Base-by-base conservation (phyloP, 192 early-diverging fungal genomes). In the Gonapodya prolifera region DNA sequence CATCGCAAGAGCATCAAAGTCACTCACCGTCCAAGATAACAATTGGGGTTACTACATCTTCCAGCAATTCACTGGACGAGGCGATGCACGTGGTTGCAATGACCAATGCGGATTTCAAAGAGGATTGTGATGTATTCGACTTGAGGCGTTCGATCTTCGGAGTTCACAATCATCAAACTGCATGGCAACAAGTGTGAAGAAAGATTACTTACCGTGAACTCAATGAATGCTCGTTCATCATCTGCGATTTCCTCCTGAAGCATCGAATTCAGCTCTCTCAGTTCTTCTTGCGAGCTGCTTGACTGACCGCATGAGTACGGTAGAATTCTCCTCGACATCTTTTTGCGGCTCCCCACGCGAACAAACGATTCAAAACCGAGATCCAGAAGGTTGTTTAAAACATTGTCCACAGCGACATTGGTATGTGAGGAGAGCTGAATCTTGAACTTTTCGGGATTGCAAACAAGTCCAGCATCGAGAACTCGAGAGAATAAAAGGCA, bases 81-180 rank as follows among this genome's bases (percentile, higher is more conserved):
- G 96, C 92, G 28, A 90, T 81, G 76, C 95, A 96, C 0, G 96
- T 98, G 0, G 87, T 89, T 2, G 94, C 93, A 77, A 87, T 77
- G 0, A 91, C 83, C 78, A 90, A 87, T 28, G 84, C 80, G 34
- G 80, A 80, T 75, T 79, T 77, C 13, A 90, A 76, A 61, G 45
- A 61, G 8, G 45, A 8, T 61, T 61, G 8, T 23, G 45, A 61
- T 61, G 45, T 61, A 23, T 8, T 61, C 23, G 45, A 61, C 45
- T 23, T 61, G 45, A 61, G 45, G 23, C 45, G 45, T 61, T 61
- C 45, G 23, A 61, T 61, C 45, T 77, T 80, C 70, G 79, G 78
- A 0, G 89, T 78, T 16, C 23, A 23, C 23, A n/a, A n/a, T n/a
- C n/a, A n/a, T n/a, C n/a, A n/a, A n/a, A n/a, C n/a, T n/a, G n/a